Percentiles rank a stretch among this genome's conserved stretches.
These are phyloP conservation scores for Leccinum variicolor DNA, from an alignment of 768 basidiomycete species.

Conservation along the genomic window DNA sequence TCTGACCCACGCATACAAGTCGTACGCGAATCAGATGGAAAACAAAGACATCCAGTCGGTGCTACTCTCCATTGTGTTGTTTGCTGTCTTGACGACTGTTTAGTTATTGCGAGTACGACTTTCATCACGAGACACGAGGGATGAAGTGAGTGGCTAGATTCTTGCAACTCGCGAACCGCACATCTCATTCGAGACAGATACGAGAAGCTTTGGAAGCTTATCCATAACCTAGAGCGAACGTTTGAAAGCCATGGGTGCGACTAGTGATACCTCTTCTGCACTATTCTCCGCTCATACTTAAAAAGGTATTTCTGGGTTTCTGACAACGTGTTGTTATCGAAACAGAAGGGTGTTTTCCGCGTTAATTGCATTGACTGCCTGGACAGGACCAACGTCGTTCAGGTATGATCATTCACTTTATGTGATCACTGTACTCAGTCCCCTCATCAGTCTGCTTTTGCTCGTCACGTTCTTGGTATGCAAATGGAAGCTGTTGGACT, in stretches of 20 bases:
- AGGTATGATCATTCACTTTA: slow-evolving; percentile 42
- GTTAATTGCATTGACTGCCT: slow-evolving; percentile 96
- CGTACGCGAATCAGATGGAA: slow-evolving; percentile 57
- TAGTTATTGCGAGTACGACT: slow-evolving; percentile 86
- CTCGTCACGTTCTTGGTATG: slow-evolving; percentile 73
- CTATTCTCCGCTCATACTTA: background rate
- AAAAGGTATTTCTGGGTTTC: slow-evolving; percentile 83
- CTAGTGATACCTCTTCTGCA: background rate
- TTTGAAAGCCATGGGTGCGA: slow-evolving; percentile 80
- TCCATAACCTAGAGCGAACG: slow-evolving; percentile 61
- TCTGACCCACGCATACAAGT: slow-evolving; percentile 75
- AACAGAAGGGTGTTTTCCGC: slow-evolving; percentile 84
- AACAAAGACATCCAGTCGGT: slow-evolving; percentile 57
- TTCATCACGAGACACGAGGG: slow-evolving; percentile 89
- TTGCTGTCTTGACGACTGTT: background rate
- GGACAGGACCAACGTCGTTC: slow-evolving; percentile 93
- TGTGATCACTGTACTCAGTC: slow-evolving; percentile 3
- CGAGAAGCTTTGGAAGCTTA: slow-evolving; percentile 84
- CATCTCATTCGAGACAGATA: slow-evolving; percentile 47
- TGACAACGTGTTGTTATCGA: slow-evolving; percentile 62
- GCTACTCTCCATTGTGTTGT: background rate
- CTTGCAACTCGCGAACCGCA: background rate
- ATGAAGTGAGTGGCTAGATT: slow-evolving; percentile 69
- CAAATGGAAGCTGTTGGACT: slow-evolving; percentile 75
- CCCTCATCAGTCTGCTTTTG: slow-evolving; percentile 75